These are phyloP conservation scores for Ophiostoma australiae DNA, from an alignment of 2,329 filamentous ascomycete species.

Conservation along the genomic window DNA sequence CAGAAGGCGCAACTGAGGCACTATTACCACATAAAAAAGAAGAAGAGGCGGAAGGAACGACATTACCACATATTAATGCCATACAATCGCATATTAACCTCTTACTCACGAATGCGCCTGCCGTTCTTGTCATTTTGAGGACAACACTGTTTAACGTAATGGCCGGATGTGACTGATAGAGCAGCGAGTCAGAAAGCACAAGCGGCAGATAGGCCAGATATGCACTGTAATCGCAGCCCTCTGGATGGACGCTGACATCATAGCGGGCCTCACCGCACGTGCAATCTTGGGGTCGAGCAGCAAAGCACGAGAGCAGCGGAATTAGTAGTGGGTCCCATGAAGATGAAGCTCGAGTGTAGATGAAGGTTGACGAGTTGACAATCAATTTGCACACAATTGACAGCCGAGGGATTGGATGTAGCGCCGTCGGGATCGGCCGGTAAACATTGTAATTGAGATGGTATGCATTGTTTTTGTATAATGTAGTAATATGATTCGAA, in stretches of 20 bases:
- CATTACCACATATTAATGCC: conserved; percentile 10
- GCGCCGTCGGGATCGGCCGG: neutral
- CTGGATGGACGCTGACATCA: conserved; percentile 23
- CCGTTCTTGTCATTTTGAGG: conserved; percentile 10
- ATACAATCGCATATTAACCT: neutral
- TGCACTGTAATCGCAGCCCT: conserved; percentile 22
- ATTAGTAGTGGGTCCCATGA: neutral
- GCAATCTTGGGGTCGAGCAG: conserved; percentile 6
- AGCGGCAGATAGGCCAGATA: neutral
- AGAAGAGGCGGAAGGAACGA: conserved; percentile 15
- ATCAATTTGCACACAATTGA: neutral
- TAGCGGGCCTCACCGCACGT: conserved; percentile 21
- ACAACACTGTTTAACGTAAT: conserved; percentile 48
- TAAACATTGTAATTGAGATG: neutral
- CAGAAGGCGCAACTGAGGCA: conserved; percentile 27
- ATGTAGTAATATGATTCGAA: neutral
- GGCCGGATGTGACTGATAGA: conserved; percentile 24
- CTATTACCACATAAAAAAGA: conserved; percentile 48
- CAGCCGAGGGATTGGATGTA: neutral
- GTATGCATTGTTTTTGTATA: neutral
- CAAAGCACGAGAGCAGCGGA: neutral
- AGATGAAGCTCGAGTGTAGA: neutral
- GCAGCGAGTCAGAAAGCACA: conserved; percentile 19
- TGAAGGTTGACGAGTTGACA: neutral
- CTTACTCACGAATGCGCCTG: neutral